These are phyloP conservation scores for Talaromyces islandicus DNA, from an alignment of 2,329 filamentous ascomycete genomes.

Conservation along the genomic window DNA sequence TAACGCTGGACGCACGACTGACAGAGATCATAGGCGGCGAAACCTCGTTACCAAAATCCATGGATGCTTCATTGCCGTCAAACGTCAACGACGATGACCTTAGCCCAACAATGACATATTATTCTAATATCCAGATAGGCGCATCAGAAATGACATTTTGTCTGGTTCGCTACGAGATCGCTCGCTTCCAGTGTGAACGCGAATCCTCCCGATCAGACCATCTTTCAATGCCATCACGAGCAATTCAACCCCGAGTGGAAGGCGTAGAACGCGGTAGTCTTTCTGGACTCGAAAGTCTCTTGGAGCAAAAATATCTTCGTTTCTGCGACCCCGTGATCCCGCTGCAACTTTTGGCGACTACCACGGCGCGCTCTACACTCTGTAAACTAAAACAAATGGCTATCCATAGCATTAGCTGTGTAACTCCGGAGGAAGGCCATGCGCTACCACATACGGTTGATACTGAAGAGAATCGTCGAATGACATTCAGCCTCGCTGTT, in stretches of 20 bases:
- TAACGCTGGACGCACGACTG: slow-evolving; percentile 40
- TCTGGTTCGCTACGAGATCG: slow-evolving; percentile 43
- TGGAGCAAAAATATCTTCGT: slow-evolving; percentile 5
- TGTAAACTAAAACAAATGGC: slow-evolving; percentile 3
- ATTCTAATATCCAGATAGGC: slow-evolving; percentile 43
- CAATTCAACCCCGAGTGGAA: neutral
- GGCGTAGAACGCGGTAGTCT: neutral
- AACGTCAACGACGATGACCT: slow-evolving; percentile 50
- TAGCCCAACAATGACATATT: slow-evolving; percentile 41
- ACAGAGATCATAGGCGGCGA: slow-evolving; percentile 41
- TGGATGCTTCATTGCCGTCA: slow-evolving; percentile 42
- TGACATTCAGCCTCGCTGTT: neutral
- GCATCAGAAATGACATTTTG: slow-evolving; percentile 50
- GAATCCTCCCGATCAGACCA: neutral
- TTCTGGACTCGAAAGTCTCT: neutral
- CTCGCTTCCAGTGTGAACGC: neutral
- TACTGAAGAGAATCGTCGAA: neutral
- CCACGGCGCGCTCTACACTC: slow-evolving; percentile 4
- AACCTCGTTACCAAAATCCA: slow-evolving; percentile 31
- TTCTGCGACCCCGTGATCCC: slow-evolving; percentile 8
- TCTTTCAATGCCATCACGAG: neutral
- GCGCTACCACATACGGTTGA: neutral
- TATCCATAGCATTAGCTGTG: neutral
- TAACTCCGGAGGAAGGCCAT: neutral
- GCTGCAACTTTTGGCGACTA: slow-evolving; percentile 10